Percentiles rank a stretch among this genome's conserved stretches.
Evolutionary conservation across 257 asterid species (phyloP).

Genomic region (Solanum ossicruentum): DNA sequence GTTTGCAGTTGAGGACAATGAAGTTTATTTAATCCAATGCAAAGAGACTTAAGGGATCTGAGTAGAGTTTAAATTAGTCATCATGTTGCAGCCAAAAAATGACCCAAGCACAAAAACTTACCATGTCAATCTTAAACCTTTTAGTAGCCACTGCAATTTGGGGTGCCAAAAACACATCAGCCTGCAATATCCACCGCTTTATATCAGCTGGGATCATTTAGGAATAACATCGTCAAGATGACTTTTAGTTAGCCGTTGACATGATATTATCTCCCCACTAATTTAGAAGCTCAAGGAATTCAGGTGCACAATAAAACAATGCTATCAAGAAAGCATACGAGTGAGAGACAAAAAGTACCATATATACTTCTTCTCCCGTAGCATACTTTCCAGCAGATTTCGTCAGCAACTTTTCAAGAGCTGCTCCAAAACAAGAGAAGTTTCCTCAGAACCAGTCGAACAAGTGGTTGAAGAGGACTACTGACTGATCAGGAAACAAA

Average conservation of each 20-base stretch:
- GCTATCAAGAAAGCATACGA: not conserved
- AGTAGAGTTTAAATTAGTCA: not conserved
- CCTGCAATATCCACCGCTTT: constrained; percentile 32
- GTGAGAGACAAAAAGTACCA: constrained; percentile 25
- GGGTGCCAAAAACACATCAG: constrained; percentile 79
- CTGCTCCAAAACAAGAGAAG: constrained; percentile 13
- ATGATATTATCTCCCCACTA: not conserved
- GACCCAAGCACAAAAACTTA: constrained; percentile 7
- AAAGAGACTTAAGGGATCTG: not conserved
- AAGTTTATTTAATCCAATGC: not conserved
- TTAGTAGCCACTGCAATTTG: constrained; percentile 42
- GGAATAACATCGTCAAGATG: not conserved
- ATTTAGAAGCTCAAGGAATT: not conserved
- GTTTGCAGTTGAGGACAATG: not conserved
- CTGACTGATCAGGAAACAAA: not conserved
- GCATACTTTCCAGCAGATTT: constrained; percentile 32
- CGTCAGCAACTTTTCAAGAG: constrained; percentile 56
- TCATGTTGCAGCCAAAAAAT: not conserved
- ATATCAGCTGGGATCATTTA: not conserved
- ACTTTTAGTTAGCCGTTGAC: not conserved
- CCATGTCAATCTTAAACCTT: constrained; percentile 60
- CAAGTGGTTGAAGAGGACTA: not conserved
- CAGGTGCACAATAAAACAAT: not conserved
- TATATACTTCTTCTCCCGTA: constrained; percentile 37
- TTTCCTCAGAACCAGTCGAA: not conserved